Evolutionary conservation across 176 grass and related monocot species (phyloP), one percentile per base, ranked within the genome.

Genomic region (Lolium multiflorum): DNA sequence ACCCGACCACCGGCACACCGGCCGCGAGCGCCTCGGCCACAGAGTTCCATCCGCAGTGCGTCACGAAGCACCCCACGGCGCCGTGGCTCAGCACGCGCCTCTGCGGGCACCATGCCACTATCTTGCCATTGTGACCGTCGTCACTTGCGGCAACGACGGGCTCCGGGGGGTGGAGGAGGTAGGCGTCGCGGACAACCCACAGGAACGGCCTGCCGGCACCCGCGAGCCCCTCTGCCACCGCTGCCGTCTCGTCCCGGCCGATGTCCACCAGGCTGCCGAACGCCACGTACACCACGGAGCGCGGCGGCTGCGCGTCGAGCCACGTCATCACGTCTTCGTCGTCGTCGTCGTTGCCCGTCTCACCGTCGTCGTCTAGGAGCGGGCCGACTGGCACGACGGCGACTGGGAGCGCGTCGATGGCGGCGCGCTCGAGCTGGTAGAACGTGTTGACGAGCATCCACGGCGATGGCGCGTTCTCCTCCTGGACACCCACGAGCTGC

Each of bases 31-130:
- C 85, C 88, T 95, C 93, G 6, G n/a, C 14, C 11, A 69, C 44
- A 20, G 94, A 97, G 89, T 97, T 97, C 94, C 89, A 94, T 1
- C 94, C 94, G 80, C 94, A 97, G 69, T 97, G 94, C 22, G 82
- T 92, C 3, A 97, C 31, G 74, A 93, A 97, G 47, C 91, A 91
- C 0, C 89, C 91, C 0, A 89, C 92, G 0, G 94, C 81, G 21
- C 1, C 14, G 63, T 97, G 94, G 3, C n/a, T 1, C 9, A 94
- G 87, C 41, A 94, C 85, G 25, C 71, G 82, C 56, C 82, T 77
- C 66, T 94, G 89, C 3, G 82, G 66, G 67, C 92, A 89, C 92
- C 92, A 94, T 9, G 78, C 11, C 50, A 88, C 66, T 16, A 83
- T 9, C 16, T 13, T 87, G 12, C 74, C 66, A 14, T 3, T 63